Evolutionary conservation across 1,284 basidiomycete genomes (phyloP).

Genomic region (Schizophyllum amplum): DNA sequence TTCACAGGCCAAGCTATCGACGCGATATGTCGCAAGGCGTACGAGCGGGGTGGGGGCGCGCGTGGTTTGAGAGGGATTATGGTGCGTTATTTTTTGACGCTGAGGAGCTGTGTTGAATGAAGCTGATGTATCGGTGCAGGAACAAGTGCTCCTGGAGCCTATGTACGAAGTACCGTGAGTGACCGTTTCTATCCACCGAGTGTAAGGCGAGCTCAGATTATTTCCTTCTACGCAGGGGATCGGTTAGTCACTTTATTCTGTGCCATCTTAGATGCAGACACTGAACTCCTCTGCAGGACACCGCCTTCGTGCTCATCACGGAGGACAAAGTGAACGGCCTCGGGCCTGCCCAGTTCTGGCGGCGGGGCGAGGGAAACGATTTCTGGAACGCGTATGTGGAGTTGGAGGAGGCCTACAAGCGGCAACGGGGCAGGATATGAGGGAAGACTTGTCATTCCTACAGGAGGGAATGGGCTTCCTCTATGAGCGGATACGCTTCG

Average conservation of each 20-base stretch:
- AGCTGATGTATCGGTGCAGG: conserved; percentile 33
- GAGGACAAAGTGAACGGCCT: not conserved
- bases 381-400: not conserved
- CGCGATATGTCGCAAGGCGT: conserved; percentile 74
- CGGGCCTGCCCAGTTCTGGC: not conserved
- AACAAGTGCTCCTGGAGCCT: conserved; percentile 69
- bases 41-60: conserved; percentile 81
- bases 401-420: not conserved
- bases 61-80: conserved; percentile 84
- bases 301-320: not conserved
- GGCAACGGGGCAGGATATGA: not conserved
- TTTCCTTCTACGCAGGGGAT: not conserved
- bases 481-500: too few relatives aligned
- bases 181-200: conserved; percentile 3
- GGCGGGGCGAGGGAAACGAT: not conserved
- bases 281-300: not conserved
- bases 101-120: conserved; percentile 4
- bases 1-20: conserved; percentile 71
- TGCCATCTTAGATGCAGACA: not conserved
- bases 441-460: too few relatives aligned
- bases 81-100: conserved; percentile 34
- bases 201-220: not conserved
- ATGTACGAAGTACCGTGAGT: conserved; percentile 93
- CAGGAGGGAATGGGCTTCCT: too few relatives aligned
- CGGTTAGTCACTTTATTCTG: not conserved